Evolutionary conservation across 768 basidiomycete species (phyloP), one percentile per base, ranked within the genome.

Genomic region (Imleria badia): DNA sequence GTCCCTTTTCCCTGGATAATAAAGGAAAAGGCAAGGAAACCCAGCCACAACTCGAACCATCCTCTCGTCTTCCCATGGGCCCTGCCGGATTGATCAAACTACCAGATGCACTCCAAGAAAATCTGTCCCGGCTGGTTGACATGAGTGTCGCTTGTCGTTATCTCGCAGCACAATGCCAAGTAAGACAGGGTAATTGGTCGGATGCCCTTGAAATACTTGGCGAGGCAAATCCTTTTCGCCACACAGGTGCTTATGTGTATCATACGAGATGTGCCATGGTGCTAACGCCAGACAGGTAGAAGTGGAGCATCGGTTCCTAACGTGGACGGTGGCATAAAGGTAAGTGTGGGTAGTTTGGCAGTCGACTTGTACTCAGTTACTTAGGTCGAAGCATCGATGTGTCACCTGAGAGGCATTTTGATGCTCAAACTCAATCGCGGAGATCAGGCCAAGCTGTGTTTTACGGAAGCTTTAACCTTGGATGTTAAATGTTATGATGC

Each of bases 401-500:
- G 96, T 66, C 87, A 96, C 66, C 77, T 99, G 17, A 84, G 97
- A 51, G 97, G 95, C 13, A 74, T 97, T 22, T 78, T 99, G 19
- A 96, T 98, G 85, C 86, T 95, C 49, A 95, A 97, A 66, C 78
- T 98, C 15, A 94, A 93, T 63, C 87, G 94, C 12, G 86, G 87
- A 20, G 89, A 94, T 48, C 83, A 89, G 62, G 97, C 97, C 1
- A 98, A 98, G 68, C 80, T 90, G 47, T 93, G 91, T 62, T 97
- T 98, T 65, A 88, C 97, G 85, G 96, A 99, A 66, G 95, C 97
- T 1, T 79, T 99, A 20, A 82, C 89, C 2, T 78, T 98, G 20
- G 97, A 99, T 61, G 92, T 98, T 33, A 97, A 97, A 72, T 98
- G 96, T 70, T 98, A 93, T 63, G 97, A 98, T 60, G 87, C 94